Evolutionary conservation across 345 rosid species (phyloP), one percentile per base, ranked within the genome.

Genomic region (Populus davidiana): DNA sequence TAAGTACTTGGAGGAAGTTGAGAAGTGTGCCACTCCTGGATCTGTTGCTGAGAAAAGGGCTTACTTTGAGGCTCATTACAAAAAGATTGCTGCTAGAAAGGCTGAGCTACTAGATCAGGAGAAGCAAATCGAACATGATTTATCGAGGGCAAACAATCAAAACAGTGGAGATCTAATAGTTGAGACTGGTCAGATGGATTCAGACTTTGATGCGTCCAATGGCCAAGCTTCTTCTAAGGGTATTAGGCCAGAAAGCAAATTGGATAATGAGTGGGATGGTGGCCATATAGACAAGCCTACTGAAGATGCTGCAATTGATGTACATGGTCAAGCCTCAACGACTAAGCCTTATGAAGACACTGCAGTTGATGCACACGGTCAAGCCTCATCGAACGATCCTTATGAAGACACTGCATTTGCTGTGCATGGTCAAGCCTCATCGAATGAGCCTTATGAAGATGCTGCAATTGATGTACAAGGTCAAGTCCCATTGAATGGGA

Each of bases 11-110:
- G 98, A 96, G 85, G 99, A 93, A 82, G 97, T 93, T 56, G 99
- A 89, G 76, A 96, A 92, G 86, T 96, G 92, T 85, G 97, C 98
- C 11, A 90, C 96, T 5, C 97, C 94, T 10, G 99, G 99, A n/a
- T 93, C 99, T 43, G 99, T 95, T 11, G 99, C 99, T 80, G 85
- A 88, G 81, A 96, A 96, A 81, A 91, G 86, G 70, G 98, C 99
- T 61, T 96, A 91, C 83, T 96, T 96, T 66, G 99, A 96, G 87
- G 97, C 97, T 63, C 99, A 93, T 85, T 92, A 93, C 89, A 93
- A 88, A 86, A 93, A 88, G 85, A 87, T 92, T 73, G 96, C 98
- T 77, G 93, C 93, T 41, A 89, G 86, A 80, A 92, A 96, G 84
- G 92, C 97, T 38, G 95, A 92, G 84, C 81, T 88, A 27, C 72